Evolutionary conservation across 176 grass and related monocot species (phyloP).

Genomic region (Triticum turgidum): DNA sequence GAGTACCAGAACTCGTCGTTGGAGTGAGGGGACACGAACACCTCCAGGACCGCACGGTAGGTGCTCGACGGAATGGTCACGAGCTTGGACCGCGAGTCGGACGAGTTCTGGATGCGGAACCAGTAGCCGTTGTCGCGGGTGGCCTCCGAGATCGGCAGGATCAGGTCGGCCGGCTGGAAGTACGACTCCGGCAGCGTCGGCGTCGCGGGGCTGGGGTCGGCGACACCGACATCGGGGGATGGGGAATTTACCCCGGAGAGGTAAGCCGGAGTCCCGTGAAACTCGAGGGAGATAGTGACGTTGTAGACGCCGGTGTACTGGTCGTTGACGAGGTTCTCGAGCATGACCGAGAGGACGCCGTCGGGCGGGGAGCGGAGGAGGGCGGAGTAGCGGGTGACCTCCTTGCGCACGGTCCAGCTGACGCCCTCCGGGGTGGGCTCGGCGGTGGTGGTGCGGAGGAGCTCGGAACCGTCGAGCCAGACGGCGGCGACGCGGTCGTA

Average conservation of each 20-base stretch:
- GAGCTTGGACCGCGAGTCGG: slow-evolving; percentile 32
- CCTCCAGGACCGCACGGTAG: slow-evolving; percentile 72
- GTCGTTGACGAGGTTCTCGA: slow-evolving; percentile 93
- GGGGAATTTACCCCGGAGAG: neutral
- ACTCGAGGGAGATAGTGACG: slow-evolving; percentile 72
- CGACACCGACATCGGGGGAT: neutral
- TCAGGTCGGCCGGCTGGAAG: slow-evolving; percentile 58
- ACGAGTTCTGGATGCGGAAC: slow-evolving; percentile 74
- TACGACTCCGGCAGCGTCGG: slow-evolving; percentile 17
- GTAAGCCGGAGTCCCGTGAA: slow-evolving; percentile 44
- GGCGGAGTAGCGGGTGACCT: slow-evolving; percentile 63
- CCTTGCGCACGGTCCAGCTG: slow-evolving; percentile 73
- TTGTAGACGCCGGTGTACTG: slow-evolving; percentile 70
- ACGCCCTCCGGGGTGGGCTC: slow-evolving; percentile 68
- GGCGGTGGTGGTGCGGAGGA: slow-evolving; percentile 87
- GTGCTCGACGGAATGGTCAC: slow-evolving; percentile 63
- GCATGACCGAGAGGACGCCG: slow-evolving; percentile 71
- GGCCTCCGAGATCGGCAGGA: slow-evolving; percentile 64
- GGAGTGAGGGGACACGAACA: slow-evolving; percentile 76
- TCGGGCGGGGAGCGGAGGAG: slow-evolving; percentile 51
- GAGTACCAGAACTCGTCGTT: slow-evolving; percentile 97
- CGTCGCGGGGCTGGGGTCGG: neutral
- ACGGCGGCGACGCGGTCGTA: slow-evolving; percentile 88
- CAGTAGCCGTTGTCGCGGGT: slow-evolving; percentile 57
- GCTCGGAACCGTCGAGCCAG: slow-evolving; percentile 80